A percentile compares a stretch with the other conserved stretches of the same genome.
phyloP scores from a whole-genome alignment of 2,329 filamentous ascomycete species.

The Trichoderma cornu-damae region DNA sequence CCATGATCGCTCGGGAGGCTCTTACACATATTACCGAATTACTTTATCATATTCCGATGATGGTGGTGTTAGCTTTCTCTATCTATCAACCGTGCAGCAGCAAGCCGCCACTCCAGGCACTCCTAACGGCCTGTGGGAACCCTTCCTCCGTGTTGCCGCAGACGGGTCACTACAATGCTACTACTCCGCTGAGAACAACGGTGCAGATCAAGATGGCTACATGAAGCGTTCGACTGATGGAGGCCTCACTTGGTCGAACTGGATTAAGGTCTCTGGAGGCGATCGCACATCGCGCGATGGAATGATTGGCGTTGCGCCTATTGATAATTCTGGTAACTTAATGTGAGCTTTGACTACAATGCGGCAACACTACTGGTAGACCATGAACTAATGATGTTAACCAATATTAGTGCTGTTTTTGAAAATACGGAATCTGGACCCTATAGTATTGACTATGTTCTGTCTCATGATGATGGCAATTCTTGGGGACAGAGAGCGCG shows the following conservation, averaged over 20 bases:
- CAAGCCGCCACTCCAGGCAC: background rate
- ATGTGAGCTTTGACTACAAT: background rate
- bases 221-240: conserved; percentile 37
- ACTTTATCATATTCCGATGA: conserved; percentile 40
- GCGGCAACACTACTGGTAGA: background rate
- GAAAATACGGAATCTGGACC: conserved; percentile 34
- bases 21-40: conserved; percentile 38
- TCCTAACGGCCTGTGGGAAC: conserved; percentile 41
- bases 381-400: background rate
- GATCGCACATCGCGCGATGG: conserved; percentile 37
- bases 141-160: conserved; percentile 37
- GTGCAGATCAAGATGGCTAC: conserved; percentile 39
- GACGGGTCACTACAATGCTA: conserved; percentile 40
- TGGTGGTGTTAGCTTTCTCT: conserved; percentile 35
- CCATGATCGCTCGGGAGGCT: conserved; percentile 27
- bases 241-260: conserved; percentile 35
- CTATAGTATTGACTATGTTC: conserved; percentile 37
- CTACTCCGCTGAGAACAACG: conserved; percentile 39
- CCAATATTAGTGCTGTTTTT: conserved; percentile 34
- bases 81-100: conserved; percentile 29
- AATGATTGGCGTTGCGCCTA: conserved; percentile 40
- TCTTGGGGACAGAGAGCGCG: conserved; percentile 36
- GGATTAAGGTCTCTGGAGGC: conserved; percentile 33
- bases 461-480: conserved; percentile 37
- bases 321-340: conserved; percentile 19